Conservation (phyloP, 1,284 basidiomycete species). For the Naganishia cerealis region DNA sequence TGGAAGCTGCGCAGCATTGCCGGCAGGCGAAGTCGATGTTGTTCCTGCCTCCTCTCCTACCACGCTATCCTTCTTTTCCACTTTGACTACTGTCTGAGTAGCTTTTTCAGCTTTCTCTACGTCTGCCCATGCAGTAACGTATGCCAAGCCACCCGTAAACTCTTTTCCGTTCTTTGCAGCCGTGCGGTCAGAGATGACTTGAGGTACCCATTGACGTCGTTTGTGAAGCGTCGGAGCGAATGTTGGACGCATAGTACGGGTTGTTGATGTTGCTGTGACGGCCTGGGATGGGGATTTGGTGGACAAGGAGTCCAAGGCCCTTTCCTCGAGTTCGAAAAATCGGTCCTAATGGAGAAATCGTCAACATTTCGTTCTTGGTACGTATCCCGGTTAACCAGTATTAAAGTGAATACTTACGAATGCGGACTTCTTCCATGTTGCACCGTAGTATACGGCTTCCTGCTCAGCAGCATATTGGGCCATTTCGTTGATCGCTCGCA, state of each 20-base stretch:
- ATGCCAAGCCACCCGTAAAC: conserved; percentile 45
- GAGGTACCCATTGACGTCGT: conserved; percentile 42
- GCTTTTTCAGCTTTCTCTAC: conserved; percentile 27
- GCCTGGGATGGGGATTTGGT: conserved; percentile 26
- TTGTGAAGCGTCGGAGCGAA: conserved; percentile 33
- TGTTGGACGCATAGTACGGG: conserved; percentile 13
- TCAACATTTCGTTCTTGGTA: background rate
- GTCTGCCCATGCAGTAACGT: conserved; percentile 45
- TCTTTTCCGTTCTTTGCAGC: conserved; percentile 33
- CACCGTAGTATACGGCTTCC: conserved; percentile 69
- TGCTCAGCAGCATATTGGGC: conserved; percentile 71
- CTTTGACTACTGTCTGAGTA: background rate
- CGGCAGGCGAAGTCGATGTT: background rate
- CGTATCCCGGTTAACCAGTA: background rate
- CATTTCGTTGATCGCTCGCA: conserved; percentile 80
- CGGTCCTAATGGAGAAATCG: conserved; percentile 26
- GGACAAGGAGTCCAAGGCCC: conserved; percentile 37
- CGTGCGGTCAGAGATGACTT: conserved; percentile 35
- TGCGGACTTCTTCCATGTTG: conserved; percentile 30
- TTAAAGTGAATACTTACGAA: conserved; percentile 43
- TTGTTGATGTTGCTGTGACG: conserved; percentile 37
- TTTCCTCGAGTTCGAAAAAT: conserved; percentile 39
- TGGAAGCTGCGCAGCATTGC: background rate
- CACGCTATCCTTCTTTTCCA: background rate
- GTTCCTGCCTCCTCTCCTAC: background rate